Base-by-base conservation (phyloP, 495 filamentous ascomycete genomes). In the Penicillium macrosclerotiorum region DNA sequence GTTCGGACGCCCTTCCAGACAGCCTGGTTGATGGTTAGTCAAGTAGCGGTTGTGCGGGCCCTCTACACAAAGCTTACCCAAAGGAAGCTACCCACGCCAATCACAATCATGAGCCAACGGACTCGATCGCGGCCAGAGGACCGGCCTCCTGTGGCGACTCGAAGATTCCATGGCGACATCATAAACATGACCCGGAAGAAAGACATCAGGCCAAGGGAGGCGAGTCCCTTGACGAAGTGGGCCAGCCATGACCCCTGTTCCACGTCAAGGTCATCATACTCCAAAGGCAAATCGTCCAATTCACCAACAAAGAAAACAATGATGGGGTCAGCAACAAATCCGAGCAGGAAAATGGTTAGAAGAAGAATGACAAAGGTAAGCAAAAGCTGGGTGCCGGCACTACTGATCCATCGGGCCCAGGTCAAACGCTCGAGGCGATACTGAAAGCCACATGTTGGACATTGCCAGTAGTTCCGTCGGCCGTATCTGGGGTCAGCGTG, bases 261-360 rank as follows among this genome's bases (percentile, higher is more conserved):
- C 19, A 58, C 49, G 35, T 68, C 55, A 50, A 60, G 51, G 20
- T 54, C 44, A 13, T 47, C 38, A n/a, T 47, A 17, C 7, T 52
- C 50, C 17, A 38, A n/a, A 20, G 62, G 63, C 16, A 81, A 54
- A 14, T 75, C 75, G 20, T 72, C 73, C 42, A 83, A 65, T 0
- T 89, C 88, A 59, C 94, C 89, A 12, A 92, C 63, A 71, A 90
- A 95, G 14, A 95, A 70, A 49, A 87, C 86, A 60, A 98, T 87
- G 54, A 97, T 89, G 8, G 90, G 90, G 69, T 96, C 92, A 49
- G 89, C 90, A 59, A 96, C 67, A 56, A 96, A 96, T 42, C 90
- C 90, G 49, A 95, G 78, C 2, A 89, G 5, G 53, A 91, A 96
- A 22, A 94, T 69, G 33, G 82, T 75, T 26, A 84, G 44, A 9